Percentiles rank a stretch among this genome's conserved stretches.
Conservation (phyloP, 164 flowering plant species). For the Macadamia tetraphylla region DNA sequence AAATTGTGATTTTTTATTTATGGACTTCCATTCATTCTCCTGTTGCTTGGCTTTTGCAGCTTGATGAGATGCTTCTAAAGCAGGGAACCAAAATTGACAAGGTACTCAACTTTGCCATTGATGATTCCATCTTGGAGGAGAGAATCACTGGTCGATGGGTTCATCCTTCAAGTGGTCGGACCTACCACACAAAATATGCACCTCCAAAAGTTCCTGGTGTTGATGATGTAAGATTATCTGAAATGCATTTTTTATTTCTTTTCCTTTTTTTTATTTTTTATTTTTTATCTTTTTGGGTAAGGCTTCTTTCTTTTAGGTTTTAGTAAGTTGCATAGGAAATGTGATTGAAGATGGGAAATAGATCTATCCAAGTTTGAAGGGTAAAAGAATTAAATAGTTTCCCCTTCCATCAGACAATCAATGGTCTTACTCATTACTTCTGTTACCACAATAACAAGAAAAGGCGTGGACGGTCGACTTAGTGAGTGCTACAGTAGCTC, state of each 20-base stretch:
- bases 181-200: slow-evolving; percentile 90
- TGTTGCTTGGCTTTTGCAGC: slow-evolving; percentile 39
- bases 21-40: slow-evolving; percentile 6
- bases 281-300: no score
- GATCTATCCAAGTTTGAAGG: no score
- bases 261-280: no score
- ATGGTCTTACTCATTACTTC: no score
- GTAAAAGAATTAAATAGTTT: no score
- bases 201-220: slow-evolving; percentile 85
- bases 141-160: slow-evolving; percentile 96
- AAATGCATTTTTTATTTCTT: neutral
- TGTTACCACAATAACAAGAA: no score
- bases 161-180: slow-evolving; percentile 91
- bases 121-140: slow-evolving; percentile 93
- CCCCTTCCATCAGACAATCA: no score
- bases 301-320: neutral
- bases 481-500: no score
- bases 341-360: no score
- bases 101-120: slow-evolving; percentile 92
- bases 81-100: slow-evolving; percentile 84
- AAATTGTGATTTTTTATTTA: neutral
- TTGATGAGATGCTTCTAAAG: slow-evolving; percentile 92
- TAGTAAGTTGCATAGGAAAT: neutral
- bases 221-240: slow-evolving; percentile 77
- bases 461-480: no score